A percentile compares a stretch with the other conserved stretches of the same genome.
Evolutionary conservation across 306 rosid species (phyloP).

Genomic region (Vicia sativa): DNA sequence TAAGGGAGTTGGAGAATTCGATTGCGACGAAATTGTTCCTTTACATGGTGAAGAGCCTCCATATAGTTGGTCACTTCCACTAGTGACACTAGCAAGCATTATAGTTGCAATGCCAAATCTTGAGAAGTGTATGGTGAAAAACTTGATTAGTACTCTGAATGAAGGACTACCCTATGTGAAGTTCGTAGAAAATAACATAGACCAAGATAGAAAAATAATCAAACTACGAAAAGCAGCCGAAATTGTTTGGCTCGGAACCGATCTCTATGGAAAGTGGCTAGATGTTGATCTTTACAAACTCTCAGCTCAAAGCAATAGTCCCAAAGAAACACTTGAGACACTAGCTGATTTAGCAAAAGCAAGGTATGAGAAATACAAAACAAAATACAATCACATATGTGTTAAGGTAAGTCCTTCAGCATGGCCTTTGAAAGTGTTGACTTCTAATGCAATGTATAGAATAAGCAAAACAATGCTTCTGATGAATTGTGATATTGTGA

Average conservation of each 20-base stretch:
- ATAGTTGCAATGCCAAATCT: slow-evolving; percentile 66
- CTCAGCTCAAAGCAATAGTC: slow-evolving; percentile 48
- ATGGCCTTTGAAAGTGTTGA: slow-evolving; percentile 66
- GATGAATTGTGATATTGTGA: slow-evolving; percentile 41
- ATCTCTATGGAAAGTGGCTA: slow-evolving; percentile 71
- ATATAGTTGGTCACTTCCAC: slow-evolving; percentile 78
- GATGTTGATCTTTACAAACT: slow-evolving; percentile 65
- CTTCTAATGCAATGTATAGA: slow-evolving; percentile 83
- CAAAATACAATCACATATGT: slow-evolving; percentile 39
- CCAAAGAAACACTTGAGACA: slow-evolving; percentile 55
- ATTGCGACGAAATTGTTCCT: slow-evolving; percentile 55
- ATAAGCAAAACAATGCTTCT: slow-evolving; percentile 60
- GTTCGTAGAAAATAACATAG: slow-evolving; percentile 55
- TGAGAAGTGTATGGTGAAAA: slow-evolving; percentile 37
- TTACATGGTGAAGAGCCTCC: slow-evolving; percentile 58
- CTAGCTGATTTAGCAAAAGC: slow-evolving; percentile 60
- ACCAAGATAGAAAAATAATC: slow-evolving; percentile 47
- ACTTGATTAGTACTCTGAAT: slow-evolving; percentile 47
- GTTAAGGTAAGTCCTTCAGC: slow-evolving; percentile 49
- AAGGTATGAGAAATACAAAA: slow-evolving; percentile 45
- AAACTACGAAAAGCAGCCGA: slow-evolving; percentile 63
- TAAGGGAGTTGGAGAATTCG: slow-evolving; percentile 60
- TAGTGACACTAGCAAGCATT: slow-evolving; percentile 75
- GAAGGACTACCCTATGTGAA: slow-evolving; percentile 62
- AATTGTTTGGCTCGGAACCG: slow-evolving; percentile 67